Base-by-base conservation (phyloP, 176 grass and related monocot genomes). In the Avena atlantica region DNA sequence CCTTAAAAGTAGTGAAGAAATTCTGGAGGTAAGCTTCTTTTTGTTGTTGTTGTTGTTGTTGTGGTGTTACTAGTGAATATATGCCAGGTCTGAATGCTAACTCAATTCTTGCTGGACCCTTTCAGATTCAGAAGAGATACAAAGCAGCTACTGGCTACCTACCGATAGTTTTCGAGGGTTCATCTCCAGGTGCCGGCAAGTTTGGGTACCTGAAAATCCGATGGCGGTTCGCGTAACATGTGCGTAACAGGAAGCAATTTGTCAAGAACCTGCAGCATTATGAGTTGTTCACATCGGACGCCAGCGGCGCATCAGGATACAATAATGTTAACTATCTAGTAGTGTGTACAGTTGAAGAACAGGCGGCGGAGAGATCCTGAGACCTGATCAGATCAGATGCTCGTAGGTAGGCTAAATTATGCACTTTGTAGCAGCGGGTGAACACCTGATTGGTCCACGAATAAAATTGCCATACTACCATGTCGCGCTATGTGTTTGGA, bases 51-150 rank as follows among this genome's bases (percentile, higher is more conserved):
- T 25, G 79, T 81, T 53, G 16, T 65, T 53, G 16, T 73, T 56
- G 11, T 48, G 7, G 23, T n/a, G 17, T 17, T 65, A 31, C 29
- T 31, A 70, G 13, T 49, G n/a, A 29, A 27, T 45, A 27, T 45
- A 73, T 4, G 59, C 20, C 0, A 40, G 6, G 4, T 64, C 6
- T 42, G 40, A 42, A 42, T 69, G 42, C 59, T 89, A 68, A 86
- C 19, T 4, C 56, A 19, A 19, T 23, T 74, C 14, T 88, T 75
- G 40, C 21, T 65, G 59, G 34, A 20, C 50, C 50, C 8, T 87
- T 86, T 87, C 97, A 99, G 94, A 94, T 96, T 70, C 97, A 99
- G 87, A 90, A 68, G 78, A 99, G 89, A 73, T 99, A 99, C 80
- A 96, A 94, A 79, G 90, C 90, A 47, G 97, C 92, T 15, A 99